Evolutionary conservation across 192 early-diverging fungal genomes (phyloP), one percentile per base, ranked within the genome.

Genomic region (Coemansia nantahalensis): DNA sequence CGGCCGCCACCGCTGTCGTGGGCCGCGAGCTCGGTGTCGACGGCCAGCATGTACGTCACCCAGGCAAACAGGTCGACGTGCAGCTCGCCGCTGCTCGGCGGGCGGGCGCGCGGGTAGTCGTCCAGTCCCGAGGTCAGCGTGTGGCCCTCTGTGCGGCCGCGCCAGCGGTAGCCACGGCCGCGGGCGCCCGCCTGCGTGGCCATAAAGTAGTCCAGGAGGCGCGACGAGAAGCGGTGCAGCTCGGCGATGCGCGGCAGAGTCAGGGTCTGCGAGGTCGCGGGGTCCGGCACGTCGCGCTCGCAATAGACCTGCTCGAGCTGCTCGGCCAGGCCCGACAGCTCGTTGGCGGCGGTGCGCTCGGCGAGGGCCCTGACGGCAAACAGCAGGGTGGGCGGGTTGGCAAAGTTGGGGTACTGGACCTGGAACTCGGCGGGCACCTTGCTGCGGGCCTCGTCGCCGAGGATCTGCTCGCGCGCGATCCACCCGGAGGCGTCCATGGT

Each of bases 391-490:
- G 94, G 94, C 8, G 94, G 94, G 56, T 97, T 97, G 34, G 88
- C 94, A 65, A 89, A 91, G 48, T 93, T 83, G 4, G 91, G 86
- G 53, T 89, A 92, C 62, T 97, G 94, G 8, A 83, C 88, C 52
- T 94, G 92, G 73, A 97, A 97, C 78, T 95, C 89, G 18, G 62
- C 24, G 2, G 92, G 92, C 9, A 97, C 86, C 55, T 90, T 92
- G 71, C 88, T 91, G 21, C 92, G 80, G 1, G 92, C 90, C 54
- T 97, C 94, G 23, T 88, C 88, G 15, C 94, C 94, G 17, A 97
- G 68, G 53, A 97, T 95, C 69, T 95, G 92, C 59, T 97, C 92
- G 14, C 92, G 79, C 0, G 86, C 90, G n/a, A 97, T 84, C 94
- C 94, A 97, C 5, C 94, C 94, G 45, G 80, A 54, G 14, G 75